Conservation (phyloP, 768 basidiomycete species). For the Kwoniella mangroviensis region DNA sequence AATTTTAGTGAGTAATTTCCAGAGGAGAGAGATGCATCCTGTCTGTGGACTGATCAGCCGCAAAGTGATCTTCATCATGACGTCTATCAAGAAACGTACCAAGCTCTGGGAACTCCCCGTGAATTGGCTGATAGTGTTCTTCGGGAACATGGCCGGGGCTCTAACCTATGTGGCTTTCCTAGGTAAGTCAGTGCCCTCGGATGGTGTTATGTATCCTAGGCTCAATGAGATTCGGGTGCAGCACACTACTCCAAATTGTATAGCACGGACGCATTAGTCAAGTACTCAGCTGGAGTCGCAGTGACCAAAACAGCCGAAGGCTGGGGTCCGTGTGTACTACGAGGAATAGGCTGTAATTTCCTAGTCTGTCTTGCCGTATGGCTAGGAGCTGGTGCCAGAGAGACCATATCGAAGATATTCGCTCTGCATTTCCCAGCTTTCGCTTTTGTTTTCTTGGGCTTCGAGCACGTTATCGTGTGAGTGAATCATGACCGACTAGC, state of each 20-base stretch:
- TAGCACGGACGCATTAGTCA: constrained; percentile 24
- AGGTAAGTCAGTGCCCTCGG: neutral
- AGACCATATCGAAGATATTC: constrained; percentile 34
- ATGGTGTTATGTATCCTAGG: neutral
- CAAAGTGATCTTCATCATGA: constrained; percentile 32
- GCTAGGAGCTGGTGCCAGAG: constrained; percentile 31
- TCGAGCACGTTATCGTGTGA: constrained; percentile 37
- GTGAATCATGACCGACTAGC: neutral
- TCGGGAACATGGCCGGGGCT: constrained; percentile 32
- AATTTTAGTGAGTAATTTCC: constrained; percentile 27
- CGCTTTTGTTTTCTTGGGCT: constrained; percentile 32
- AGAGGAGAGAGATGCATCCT: too few relatives aligned
- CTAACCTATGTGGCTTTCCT: constrained; percentile 31
- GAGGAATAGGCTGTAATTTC: constrained; percentile 36
- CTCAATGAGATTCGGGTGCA: neutral
- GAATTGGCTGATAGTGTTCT: constrained; percentile 34
- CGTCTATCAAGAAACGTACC: constrained; percentile 29
- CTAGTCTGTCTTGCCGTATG: constrained; percentile 33
- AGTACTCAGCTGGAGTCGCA: constrained; percentile 22
- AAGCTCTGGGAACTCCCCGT: constrained; percentile 32
- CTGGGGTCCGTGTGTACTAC: constrained; percentile 26
- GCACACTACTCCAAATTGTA: constrained; percentile 30
- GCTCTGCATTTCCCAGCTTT: constrained; percentile 36
- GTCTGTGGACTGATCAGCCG: too few relatives aligned
- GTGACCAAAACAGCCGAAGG: constrained; percentile 24